Evolutionary conservation across 2,329 filamentous ascomycete genomes (phyloP), one percentile per base, ranked within the genome.

Genomic region (Fusarium brevicatenulatum): DNA sequence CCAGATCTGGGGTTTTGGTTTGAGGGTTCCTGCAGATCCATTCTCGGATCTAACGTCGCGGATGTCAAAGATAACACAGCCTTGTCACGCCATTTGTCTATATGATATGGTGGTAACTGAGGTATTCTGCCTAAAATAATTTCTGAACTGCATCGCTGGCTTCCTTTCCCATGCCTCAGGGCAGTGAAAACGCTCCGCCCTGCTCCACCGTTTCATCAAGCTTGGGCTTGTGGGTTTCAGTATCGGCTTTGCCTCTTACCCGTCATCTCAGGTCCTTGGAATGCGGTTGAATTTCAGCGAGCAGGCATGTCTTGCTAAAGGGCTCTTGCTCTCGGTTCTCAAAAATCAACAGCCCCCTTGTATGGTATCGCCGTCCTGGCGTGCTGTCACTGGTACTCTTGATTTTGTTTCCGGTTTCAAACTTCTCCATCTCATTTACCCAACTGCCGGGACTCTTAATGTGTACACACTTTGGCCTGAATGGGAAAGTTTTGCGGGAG

Each of bases 21-120:
- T 42, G 70, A 72, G 71, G 71, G 75, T 77, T 77, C 75, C 74
- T 77, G 75, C 75, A 77, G 73, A 76, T 71, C 64, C 59, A 50
- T 40, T 39, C 52, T 73, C 66, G 67, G 72, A 70, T 75, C 70
- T 65, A 75, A 66, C 70, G 56, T 68, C 25, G 39, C 47, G 42
- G 39, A 25, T 39, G n/a, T 25, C 39, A 52, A 42, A 59, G 44
- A 70, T 47, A 62, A 52, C 55, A 72, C 64, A 58, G 54, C 58
- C 64, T 52, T 55, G 52, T n/a, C 53, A 36, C 53, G 54, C 37
- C 46, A 60, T 72, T 40, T 57, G n/a, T 53, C 23, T 28, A 53
- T 28, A 57, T 32, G 21, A 32, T 21, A 55, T 46, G 50, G 55
- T 46, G 44, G 28, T 16, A 37, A 32, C 32, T 36, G 44, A 56